Percentiles rank a stretch among this genome's conserved stretches.
phyloP scores from a whole-genome alignment of 225 moss, liverwort and hornwort species.

The Straminergon stramineum region DNA sequence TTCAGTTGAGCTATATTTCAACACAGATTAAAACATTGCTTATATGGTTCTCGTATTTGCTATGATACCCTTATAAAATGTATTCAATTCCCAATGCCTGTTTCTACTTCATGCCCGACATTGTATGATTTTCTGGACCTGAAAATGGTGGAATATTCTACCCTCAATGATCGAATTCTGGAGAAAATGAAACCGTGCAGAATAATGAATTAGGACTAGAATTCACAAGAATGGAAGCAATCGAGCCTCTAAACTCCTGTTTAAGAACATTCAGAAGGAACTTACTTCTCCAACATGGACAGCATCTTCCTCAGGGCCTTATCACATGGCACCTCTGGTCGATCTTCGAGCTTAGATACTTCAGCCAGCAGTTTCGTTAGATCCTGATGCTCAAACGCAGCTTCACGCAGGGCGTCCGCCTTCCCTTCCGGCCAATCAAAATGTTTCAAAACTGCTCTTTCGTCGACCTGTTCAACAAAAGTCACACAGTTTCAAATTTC shows the following conservation, averaged over 20 bases:
- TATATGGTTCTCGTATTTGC: too few relatives aligned
- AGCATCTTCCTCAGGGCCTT: constrained; percentile 71
- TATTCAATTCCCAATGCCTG: not conserved
- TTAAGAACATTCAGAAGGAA: not conserved
- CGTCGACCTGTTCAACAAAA: constrained; percentile 42
- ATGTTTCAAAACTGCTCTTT: constrained; percentile 82
- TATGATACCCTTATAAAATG: not conserved
- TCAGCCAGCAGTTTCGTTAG: constrained; percentile 45
- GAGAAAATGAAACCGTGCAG: too few relatives aligned
- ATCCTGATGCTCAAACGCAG: constrained; percentile 75
- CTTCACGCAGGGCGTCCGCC: constrained; percentile 76
- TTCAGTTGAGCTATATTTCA: not conserved
- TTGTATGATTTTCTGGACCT: not conserved
- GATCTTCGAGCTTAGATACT: constrained; percentile 43
- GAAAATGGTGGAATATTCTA: not conserved
- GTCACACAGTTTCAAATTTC: not conserved
- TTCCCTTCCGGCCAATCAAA: constrained; percentile 88
- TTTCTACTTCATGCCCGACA: not conserved
- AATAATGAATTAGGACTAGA: too few relatives aligned
- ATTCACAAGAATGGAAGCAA: not conserved
- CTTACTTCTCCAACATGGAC: constrained; percentile 61
- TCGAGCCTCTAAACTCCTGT: not conserved
- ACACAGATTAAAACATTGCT: too few relatives aligned
- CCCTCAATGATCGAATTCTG: not conserved
- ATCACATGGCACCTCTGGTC: constrained; percentile 44